Percentiles rank a stretch among this genome's conserved stretches.
These are phyloP conservation scores for Nidularia sp. DNA, from an alignment of 768 basidiomycete genomes.

Conservation along the genomic window DNA sequence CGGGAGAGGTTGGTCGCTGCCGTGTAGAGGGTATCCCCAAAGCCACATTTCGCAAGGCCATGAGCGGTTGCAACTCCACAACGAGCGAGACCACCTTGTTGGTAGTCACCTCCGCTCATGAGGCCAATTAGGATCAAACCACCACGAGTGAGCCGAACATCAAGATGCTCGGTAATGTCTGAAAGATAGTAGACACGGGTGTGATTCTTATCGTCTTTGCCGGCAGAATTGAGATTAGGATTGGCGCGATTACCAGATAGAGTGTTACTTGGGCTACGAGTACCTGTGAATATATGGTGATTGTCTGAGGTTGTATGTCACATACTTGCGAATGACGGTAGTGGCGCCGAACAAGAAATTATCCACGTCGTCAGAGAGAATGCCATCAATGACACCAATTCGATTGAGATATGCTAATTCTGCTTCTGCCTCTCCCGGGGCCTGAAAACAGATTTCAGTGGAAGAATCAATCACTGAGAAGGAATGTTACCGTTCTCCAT, in stretches of 20 bases:
- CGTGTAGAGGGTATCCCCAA: constrained; percentile 65
- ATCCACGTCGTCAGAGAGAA: constrained; percentile 92
- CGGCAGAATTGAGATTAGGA: constrained; percentile 58
- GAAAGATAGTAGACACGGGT: constrained; percentile 37
- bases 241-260: constrained; percentile 70
- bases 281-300: constrained; percentile 3
- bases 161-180: constrained; percentile 35
- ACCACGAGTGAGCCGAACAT: constrained; percentile 51
- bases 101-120: constrained; percentile 89
- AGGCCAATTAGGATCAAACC: constrained; percentile 83
- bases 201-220: constrained; percentile 73
- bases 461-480: constrained; percentile 3
- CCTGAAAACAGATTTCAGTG: constrained; percentile 38
- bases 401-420: constrained; percentile 85
- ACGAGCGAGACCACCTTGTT: constrained; percentile 61
- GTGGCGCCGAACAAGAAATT: constrained; percentile 86
- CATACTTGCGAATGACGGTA: constrained; percentile 81
- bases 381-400: constrained; percentile 79
- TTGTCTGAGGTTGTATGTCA: constrained; percentile 8
- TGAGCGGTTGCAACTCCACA: constrained; percentile 72
- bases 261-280: constrained; percentile 58
- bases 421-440: constrained; percentile 93
- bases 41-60: constrained; percentile 77
- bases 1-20: constrained; percentile 49
- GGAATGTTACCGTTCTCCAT: constrained; percentile 54